These are phyloP conservation scores for Acidiella bohemica DNA, from an alignment of 495 filamentous ascomycete species.

Conservation along the genomic window DNA sequence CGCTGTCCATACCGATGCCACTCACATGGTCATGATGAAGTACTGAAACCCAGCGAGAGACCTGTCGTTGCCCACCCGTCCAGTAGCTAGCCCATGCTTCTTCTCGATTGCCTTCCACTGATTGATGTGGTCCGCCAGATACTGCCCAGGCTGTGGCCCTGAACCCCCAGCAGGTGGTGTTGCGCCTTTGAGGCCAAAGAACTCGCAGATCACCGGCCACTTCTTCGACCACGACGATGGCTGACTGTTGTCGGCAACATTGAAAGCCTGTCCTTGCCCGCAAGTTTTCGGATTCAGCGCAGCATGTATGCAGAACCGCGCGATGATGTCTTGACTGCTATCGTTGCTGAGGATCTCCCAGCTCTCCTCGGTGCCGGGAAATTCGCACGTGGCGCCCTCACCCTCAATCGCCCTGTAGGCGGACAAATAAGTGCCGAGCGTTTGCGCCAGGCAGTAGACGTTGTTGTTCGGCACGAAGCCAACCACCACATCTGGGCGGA, in stretches of 20 bases:
- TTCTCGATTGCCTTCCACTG: conserved; percentile 28
- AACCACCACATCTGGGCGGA: conserved; percentile 26
- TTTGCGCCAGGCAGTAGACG: conserved; percentile 25
- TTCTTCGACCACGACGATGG: conserved; percentile 21
- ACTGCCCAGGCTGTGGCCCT: conserved; percentile 25
- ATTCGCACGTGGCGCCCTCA: conserved; percentile 20
- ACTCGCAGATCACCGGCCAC: conserved; percentile 26
- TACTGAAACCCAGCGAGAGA: conserved; percentile 21
- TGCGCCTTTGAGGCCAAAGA: conserved; percentile 25
- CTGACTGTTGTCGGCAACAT: conserved; percentile 18
- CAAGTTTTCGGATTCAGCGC: conserved; percentile 21
- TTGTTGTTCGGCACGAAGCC: conserved; percentile 29
- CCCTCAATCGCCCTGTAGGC: conserved; percentile 20
- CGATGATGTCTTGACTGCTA: conserved; percentile 25
- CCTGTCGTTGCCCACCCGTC: conserved; percentile 25
- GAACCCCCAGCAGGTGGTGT: conserved; percentile 19
- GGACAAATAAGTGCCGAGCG: conserved; percentile 22
- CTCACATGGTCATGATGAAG: conserved; percentile 32
- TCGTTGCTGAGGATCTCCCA: conserved; percentile 25
- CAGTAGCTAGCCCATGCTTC: conserved; percentile 27
- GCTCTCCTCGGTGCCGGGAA: conserved; percentile 22
- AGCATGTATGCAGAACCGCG: conserved; percentile 25
- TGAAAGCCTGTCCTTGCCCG: conserved; percentile 22
- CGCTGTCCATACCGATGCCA: no score
- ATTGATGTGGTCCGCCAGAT: conserved; percentile 24